These are phyloP conservation scores for Pseudonectria buxi DNA, from an alignment of 2,329 filamentous ascomycete species.

Conservation along the genomic window DNA sequence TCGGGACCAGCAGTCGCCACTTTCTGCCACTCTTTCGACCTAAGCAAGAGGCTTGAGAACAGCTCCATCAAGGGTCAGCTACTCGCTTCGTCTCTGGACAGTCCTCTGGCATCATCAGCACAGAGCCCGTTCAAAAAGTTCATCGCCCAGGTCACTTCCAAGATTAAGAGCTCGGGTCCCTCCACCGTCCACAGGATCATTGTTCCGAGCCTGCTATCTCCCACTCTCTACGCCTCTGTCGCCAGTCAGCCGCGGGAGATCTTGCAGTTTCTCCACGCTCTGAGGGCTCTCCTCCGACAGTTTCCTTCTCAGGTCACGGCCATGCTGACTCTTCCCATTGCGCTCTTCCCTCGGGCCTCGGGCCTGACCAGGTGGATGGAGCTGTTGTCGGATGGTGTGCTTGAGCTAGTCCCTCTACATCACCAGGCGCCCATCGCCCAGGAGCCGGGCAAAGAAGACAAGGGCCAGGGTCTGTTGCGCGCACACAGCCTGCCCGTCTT, in stretches of 20 bases:
- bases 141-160: slow-evolving; percentile 49
- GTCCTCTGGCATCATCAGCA: slow-evolving; percentile 10
- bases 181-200: slow-evolving; percentile 70
- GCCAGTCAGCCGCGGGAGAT: slow-evolving; percentile 65
- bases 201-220: slow-evolving; percentile 78
- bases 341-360: slow-evolving; percentile 68
- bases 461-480: slow-evolving; percentile 77
- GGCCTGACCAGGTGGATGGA: slow-evolving; percentile 84
- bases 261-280: slow-evolving; percentile 71
- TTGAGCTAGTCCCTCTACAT: slow-evolving; percentile 71
- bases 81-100: slow-evolving; percentile 41
- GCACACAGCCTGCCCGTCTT: slow-evolving; percentile 78
- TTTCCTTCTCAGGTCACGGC: slow-evolving; percentile 60
- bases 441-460: slow-evolving; percentile 53
- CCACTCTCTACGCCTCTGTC: slow-evolving; percentile 69
- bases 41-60: slow-evolving; percentile 55
- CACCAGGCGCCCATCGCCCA: slow-evolving; percentile 47
- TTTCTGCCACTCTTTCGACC: slow-evolving; percentile 70
- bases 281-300: slow-evolving; percentile 68
- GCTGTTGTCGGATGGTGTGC: slow-evolving; percentile 72
- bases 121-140: slow-evolving; percentile 51
- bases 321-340: slow-evolving; percentile 70
- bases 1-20: slow-evolving; percentile 21
- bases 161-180: slow-evolving; percentile 50
- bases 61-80: slow-evolving; percentile 44